Conservation (phyloP, 148 eudicot species). For the Talinum fruticosum region DNA sequence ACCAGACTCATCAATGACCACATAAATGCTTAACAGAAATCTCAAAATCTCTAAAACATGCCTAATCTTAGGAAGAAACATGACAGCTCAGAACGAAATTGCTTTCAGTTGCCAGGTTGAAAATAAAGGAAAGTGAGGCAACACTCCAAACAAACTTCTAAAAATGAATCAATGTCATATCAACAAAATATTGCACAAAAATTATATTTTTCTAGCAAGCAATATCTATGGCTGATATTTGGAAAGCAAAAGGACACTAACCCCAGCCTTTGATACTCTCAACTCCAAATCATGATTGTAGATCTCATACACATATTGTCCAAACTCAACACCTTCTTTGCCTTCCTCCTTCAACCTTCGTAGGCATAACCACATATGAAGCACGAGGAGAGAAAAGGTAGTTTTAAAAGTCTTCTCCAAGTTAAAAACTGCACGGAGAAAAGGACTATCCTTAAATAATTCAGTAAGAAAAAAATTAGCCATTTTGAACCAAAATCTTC, state of each 20-base stretch:
- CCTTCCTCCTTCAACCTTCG: conserved; percentile 91
- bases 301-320: conserved; percentile 85
- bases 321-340: conserved; percentile 87
- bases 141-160: background rate
- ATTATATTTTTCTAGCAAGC: background rate
- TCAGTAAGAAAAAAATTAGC: background rate
- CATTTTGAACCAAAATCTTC: background rate
- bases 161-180: background rate
- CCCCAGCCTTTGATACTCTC: conserved; percentile 98
- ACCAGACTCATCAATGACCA: background rate
- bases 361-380: conserved; percentile 94
- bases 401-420: conserved; percentile 93
- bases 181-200: background rate
- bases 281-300: conserved; percentile 95
- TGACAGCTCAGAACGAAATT: background rate
- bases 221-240: background rate
- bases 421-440: conserved; percentile 67
- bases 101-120: background rate
- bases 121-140: background rate
- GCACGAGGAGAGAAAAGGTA: conserved; percentile 84
- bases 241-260: conserved; percentile 39
- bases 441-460: conserved; percentile 12
- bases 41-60: background rate
- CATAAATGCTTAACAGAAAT: background rate
- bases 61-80: background rate